phyloP scores from a whole-genome alignment of 2,329 filamentous ascomycete genomes.

The Parafenestella ontariensis region DNA sequence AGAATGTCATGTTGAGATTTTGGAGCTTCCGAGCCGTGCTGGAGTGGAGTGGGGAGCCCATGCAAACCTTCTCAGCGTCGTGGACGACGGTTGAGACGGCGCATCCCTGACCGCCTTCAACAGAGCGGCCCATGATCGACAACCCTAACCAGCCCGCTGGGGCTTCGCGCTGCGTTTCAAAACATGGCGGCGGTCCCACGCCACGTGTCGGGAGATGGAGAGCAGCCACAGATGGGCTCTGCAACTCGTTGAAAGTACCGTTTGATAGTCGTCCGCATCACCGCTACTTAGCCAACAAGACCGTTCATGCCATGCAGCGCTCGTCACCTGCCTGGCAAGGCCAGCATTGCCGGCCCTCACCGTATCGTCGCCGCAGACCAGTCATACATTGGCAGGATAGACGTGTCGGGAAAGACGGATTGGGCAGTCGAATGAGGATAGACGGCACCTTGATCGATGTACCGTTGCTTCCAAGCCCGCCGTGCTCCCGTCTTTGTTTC shows the following conservation, averaged over 20 bases:
- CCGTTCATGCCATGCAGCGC: slow-evolving; percentile 6
- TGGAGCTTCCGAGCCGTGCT: slow-evolving; percentile 9
- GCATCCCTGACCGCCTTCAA: slow-evolving; percentile 29
- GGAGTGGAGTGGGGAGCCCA: slow-evolving; percentile 11
- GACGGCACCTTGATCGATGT: slow-evolving; percentile 1
- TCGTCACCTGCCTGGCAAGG: slow-evolving; percentile 4
- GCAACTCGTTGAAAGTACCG: slow-evolving; percentile 17
- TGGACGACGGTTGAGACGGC: slow-evolving; percentile 7
- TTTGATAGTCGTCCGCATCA: slow-evolving; percentile 19
- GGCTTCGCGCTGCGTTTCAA: slow-evolving; percentile 37
- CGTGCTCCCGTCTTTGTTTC: slow-evolving; percentile 18
- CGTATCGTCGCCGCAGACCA: slow-evolving; percentile 9
- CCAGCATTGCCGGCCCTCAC: slow-evolving; percentile 13
- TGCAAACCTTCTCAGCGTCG: not conserved
- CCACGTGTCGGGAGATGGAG: slow-evolving; percentile 31
- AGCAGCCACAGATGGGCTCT: slow-evolving; percentile 25
- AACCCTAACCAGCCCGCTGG: slow-evolving; percentile 35
- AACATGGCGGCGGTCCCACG: slow-evolving; percentile 20
- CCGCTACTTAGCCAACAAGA: slow-evolving; percentile 12
- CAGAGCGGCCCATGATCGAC: slow-evolving; percentile 29
- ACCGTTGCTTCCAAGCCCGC: slow-evolving; percentile 10
- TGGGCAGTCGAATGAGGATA: slow-evolving; percentile 23
- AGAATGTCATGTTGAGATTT: not conserved
- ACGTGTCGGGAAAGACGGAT: slow-evolving; percentile 19
- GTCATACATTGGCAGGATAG: slow-evolving; percentile 16